A percentile compares a stretch with the other conserved stretches of the same genome.
Evolutionary conservation across 2,329 filamentous ascomycete species (phyloP).

Genomic region (Colletotrichum sp.): DNA sequence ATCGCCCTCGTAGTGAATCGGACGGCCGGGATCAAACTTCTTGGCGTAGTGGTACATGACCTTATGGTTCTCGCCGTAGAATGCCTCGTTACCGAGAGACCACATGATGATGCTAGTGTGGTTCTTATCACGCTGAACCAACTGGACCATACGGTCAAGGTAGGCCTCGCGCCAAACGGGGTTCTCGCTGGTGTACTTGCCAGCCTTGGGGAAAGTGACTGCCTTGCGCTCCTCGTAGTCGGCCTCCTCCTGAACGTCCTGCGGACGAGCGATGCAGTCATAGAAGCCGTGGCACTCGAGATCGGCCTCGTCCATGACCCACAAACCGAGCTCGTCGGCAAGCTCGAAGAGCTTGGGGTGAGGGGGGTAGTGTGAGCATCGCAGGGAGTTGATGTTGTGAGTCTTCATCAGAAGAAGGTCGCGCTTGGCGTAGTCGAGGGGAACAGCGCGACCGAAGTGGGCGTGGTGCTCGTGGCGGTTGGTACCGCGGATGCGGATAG

Average conservation of each 20-base stretch:
- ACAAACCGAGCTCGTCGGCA: constrained; percentile 70
- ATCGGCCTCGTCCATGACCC: constrained; percentile 59
- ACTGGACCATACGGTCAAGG: constrained; percentile 67
- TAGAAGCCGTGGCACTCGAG: constrained; percentile 61
- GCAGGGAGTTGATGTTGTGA: constrained; percentile 74
- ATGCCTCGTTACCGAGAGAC: constrained; percentile 77
- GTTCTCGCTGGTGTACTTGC: constrained; percentile 66
- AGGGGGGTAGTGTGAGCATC: constrained; percentile 73
- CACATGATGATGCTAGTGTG: constrained; percentile 74
- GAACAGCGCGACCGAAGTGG: constrained; percentile 65
- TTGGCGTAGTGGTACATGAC: constrained; percentile 71
- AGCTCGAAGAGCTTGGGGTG: constrained; percentile 64
- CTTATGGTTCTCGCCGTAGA: constrained; percentile 71
- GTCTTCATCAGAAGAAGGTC: constrained; percentile 73
- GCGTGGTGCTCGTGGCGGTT: constrained; percentile 77
- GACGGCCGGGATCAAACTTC: constrained; percentile 58
- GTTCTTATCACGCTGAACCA: constrained; percentile 74
- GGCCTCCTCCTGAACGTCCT: constrained; percentile 58
- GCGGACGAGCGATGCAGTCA: constrained; percentile 51
- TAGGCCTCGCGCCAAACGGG: constrained; percentile 67
- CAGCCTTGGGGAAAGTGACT: constrained; percentile 57
- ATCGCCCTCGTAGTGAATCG: constrained; percentile 73
- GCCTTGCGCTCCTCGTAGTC: constrained; percentile 66
- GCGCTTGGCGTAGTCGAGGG: constrained; percentile 62
- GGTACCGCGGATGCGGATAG: constrained; percentile 66